Conservation (phyloP, 352 stramenopile species). For the Aphanomyces astaci region DNA sequence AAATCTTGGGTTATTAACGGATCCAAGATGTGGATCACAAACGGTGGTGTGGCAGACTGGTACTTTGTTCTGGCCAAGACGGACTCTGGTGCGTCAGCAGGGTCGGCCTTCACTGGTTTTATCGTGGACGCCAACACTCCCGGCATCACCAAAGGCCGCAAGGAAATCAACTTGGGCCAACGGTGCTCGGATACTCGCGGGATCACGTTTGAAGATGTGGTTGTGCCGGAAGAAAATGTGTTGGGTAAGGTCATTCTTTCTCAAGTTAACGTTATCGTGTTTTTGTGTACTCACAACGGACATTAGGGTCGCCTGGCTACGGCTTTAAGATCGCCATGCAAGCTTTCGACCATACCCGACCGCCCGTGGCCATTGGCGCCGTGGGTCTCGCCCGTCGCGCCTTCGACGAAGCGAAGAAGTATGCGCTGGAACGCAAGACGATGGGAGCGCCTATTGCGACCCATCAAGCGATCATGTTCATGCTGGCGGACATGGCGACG, state of each 20-base stretch:
- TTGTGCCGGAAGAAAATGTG: conserved; percentile 81
- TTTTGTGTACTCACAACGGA: neutral
- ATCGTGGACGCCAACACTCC: conserved; percentile 82
- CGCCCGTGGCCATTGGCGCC: conserved; percentile 78
- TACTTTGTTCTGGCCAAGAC: conserved; percentile 90
- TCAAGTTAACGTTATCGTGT: neutral
- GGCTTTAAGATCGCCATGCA: conserved; percentile 92
- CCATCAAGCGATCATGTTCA: conserved; percentile 85
- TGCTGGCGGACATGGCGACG: conserved; percentile 87
- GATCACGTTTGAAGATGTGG: conserved; percentile 89
- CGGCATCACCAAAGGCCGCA: conserved; percentile 80
- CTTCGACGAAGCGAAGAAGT: conserved; percentile 85
- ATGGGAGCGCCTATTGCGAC: conserved; percentile 80
- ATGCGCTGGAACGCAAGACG: conserved; percentile 78
- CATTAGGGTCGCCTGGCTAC: conserved; percentile 46
- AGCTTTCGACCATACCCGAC: conserved; percentile 86
- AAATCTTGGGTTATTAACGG: conserved; percentile 92
- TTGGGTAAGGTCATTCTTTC: conserved; percentile 34
- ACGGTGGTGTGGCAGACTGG: conserved; percentile 85
- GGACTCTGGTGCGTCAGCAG: conserved; percentile 56
- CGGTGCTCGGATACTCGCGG: conserved; percentile 84
- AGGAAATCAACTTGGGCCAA: conserved; percentile 89
- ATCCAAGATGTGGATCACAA: conserved; percentile 93
- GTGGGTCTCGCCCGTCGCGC: conserved; percentile 79
- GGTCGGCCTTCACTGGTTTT: conserved; percentile 84